Conservation (phyloP, 1,284 basidiomycete species). For the Ustilago shanxiensis region DNA sequence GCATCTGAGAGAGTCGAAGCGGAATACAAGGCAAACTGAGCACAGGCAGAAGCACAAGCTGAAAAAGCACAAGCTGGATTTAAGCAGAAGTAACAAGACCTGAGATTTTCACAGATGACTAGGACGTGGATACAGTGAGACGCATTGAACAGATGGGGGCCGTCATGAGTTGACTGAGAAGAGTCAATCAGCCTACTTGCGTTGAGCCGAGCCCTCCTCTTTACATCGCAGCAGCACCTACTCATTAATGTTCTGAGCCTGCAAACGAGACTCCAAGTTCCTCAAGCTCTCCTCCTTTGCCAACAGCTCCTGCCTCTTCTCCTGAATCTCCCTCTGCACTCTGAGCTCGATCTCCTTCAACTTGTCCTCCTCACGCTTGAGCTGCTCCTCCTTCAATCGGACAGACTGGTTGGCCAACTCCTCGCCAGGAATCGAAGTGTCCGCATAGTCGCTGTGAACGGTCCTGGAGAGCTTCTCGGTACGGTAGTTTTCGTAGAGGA, state of each 20-base stretch:
- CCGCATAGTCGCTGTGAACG: constrained; percentile 80
- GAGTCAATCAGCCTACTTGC: too few species aligned
- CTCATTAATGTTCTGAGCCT: constrained; percentile 72
- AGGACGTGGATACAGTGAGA: background rate
- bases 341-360: constrained; percentile 98
- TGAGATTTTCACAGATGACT: constrained; percentile 13
- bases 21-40: background rate
- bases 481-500: constrained; percentile 90
- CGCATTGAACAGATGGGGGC: background rate
- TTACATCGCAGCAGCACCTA: constrained; percentile 5
- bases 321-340: constrained; percentile 97
- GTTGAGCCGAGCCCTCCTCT: background rate
- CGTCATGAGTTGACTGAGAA: background rate
- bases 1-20: too few species aligned
- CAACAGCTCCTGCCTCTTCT: constrained; percentile 93
- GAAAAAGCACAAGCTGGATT: background rate
- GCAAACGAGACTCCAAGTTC: constrained; percentile 88
- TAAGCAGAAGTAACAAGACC: background rate
- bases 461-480: constrained; percentile 97
- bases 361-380: constrained; percentile 84
- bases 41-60: background rate
- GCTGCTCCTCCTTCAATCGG: constrained; percentile 97
- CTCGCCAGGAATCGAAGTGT: constrained; percentile 75
- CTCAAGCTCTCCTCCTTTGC: constrained; percentile 74
- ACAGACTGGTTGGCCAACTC: constrained; percentile 96